A percentile compares a stretch with the other conserved stretches of the same genome.
Conservation (phyloP, 2,329 filamentous ascomycete species). For the Cladosporium sp. region DNA sequence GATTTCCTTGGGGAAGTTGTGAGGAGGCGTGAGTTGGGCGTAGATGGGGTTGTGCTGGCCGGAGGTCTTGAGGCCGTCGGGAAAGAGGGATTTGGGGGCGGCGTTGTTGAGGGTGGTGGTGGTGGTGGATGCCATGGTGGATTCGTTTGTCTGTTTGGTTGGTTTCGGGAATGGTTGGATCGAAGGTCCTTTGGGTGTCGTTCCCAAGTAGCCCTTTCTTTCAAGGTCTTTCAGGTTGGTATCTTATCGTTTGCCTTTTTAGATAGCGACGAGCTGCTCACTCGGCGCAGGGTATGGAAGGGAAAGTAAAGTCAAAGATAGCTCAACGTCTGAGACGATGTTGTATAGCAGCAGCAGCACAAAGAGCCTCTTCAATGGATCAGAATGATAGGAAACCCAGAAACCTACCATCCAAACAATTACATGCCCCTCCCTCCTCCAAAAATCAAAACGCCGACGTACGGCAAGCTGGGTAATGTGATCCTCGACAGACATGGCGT, state of each 20-base stretch:
- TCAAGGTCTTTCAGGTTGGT: too few relatives aligned
- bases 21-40: slow-evolving; percentile 62
- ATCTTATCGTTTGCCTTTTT: too few relatives aligned
- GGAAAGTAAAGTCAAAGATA: background rate
- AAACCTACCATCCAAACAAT: background rate
- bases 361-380: too few relatives aligned
- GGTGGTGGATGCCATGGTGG: slow-evolving; percentile 9
- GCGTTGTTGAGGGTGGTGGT: slow-evolving; percentile 23
- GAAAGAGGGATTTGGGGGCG: slow-evolving; percentile 54
- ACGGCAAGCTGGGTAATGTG: background rate
- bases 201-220: too few relatives aligned
- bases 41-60: slow-evolving; percentile 73
- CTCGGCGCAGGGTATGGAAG: background rate
- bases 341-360: too few relatives aligned
- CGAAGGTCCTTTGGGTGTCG: background rate
- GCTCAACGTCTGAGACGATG: too few relatives aligned
- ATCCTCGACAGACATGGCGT: background rate
- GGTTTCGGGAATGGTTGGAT: background rate
- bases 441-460: background rate
- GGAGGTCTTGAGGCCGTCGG: slow-evolving; percentile 65
- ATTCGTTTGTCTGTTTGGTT: background rate
- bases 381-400: background rate
- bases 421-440: background rate
- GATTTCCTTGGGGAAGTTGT: slow-evolving; percentile 68
- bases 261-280: background rate